Evolutionary conservation across 2,329 filamentous ascomycete species (phyloP).

Genomic region (Phyllosticta ampelicida): DNA sequence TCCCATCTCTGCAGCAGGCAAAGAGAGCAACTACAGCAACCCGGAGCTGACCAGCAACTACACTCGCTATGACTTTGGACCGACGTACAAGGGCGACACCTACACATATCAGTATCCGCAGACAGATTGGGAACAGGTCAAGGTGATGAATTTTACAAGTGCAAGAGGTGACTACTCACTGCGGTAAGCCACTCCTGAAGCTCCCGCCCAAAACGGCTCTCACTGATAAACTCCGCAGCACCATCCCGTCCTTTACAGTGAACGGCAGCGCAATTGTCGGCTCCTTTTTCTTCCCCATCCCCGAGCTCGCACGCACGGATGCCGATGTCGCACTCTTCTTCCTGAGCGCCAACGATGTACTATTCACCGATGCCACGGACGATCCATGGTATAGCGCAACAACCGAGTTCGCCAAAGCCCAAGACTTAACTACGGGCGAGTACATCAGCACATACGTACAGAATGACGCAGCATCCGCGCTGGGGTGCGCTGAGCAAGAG

Average conservation of each 20-base stretch:
- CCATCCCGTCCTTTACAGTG: neutral
- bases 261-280: neutral
- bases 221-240: neutral
- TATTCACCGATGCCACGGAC: constrained; percentile 16
- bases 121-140: neutral
- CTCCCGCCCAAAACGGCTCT: no score
- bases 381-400: constrained; percentile 25
- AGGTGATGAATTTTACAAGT: neutral
- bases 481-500: constrained; percentile 10
- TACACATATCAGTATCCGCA: constrained; percentile 1
- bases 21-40: neutral
- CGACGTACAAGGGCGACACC: neutral
- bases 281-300: constrained; percentile 16
- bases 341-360: constrained; percentile 19
- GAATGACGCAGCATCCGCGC: constrained; percentile 5
- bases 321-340: constrained; percentile 25
- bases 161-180: neutral
- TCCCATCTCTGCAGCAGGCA: constrained; percentile 2
- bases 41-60: neutral
- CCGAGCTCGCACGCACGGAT: constrained; percentile 19
- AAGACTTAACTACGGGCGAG: neutral
- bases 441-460: neutral
- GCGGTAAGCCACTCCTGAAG: neutral
- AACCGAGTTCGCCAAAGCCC: neutral
- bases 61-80: constrained; percentile 8